phyloP scores from a whole-genome alignment of 495 filamentous ascomycete genomes.

The Penicillium psychrofluorescens region DNA sequence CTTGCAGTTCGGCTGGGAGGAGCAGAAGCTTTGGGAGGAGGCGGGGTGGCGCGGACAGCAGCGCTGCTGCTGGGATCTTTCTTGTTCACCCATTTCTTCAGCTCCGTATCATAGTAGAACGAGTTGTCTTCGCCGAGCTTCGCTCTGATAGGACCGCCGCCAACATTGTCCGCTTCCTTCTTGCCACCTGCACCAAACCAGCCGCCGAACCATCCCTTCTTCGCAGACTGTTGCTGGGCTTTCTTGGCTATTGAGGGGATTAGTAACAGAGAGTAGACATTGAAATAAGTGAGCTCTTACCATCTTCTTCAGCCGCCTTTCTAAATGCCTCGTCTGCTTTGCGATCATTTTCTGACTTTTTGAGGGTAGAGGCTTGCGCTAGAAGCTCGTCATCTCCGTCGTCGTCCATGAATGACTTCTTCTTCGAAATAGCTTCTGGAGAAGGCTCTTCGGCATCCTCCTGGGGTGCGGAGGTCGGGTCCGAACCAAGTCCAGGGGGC shows the following conservation, averaged over 20 bases:
- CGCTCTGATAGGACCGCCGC: slow-evolving; percentile 67
- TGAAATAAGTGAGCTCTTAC: slow-evolving; percentile 21
- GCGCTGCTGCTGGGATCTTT: slow-evolving; percentile 53
- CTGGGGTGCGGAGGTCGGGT: slow-evolving; percentile 21
- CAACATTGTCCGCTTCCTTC: slow-evolving; percentile 58
- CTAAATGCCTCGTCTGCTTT: slow-evolving; percentile 71
- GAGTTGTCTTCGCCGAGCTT: slow-evolving; percentile 92
- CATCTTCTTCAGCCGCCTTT: slow-evolving; percentile 81
- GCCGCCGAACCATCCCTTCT: slow-evolving; percentile 79
- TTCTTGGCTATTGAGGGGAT: slow-evolving; percentile 32
- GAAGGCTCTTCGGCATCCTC: slow-evolving; percentile 20
- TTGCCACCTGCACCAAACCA: slow-evolving; percentile 68
- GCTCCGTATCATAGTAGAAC: slow-evolving; percentile 88
- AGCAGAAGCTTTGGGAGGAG: slow-evolving; percentile 42
- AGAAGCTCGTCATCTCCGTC: slow-evolving; percentile 49
- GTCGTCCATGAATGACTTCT: slow-evolving; percentile 75
- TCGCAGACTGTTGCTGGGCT: slow-evolving; percentile 29
- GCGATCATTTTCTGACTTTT: slow-evolving; percentile 44
- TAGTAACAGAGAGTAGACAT: slow-evolving; percentile 11
- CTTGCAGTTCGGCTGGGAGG: slow-evolving; percentile 34
- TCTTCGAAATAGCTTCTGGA: slow-evolving; percentile 53
- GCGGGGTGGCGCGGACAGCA: slow-evolving; percentile 44
- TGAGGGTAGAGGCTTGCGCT: slow-evolving; percentile 44
- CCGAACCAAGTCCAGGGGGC: slow-evolving; percentile 22
- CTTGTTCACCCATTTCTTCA: slow-evolving; percentile 98